Conservation (phyloP, 1,284 basidiomycete species). For the Trichosporon ovoides region DNA sequence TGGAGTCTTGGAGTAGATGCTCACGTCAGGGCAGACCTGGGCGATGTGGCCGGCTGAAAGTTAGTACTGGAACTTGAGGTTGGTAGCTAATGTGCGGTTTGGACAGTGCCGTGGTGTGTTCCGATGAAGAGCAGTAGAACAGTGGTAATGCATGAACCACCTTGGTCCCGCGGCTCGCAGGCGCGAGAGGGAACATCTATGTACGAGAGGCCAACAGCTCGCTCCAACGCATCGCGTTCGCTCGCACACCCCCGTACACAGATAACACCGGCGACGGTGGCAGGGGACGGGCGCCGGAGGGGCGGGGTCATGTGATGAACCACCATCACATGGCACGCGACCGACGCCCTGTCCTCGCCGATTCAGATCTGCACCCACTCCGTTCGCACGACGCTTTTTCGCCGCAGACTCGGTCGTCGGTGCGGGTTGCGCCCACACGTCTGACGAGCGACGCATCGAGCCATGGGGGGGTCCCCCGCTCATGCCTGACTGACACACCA, state of each 20-base stretch:
- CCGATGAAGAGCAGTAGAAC: not conserved
- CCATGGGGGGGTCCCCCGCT: not conserved
- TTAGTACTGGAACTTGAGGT: slow-evolving; percentile 10
- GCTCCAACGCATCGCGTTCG: slow-evolving; percentile 29
- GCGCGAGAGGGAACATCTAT: slow-evolving; percentile 17
- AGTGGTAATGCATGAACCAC: slow-evolving; percentile 11
- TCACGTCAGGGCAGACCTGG: slow-evolving; percentile 40
- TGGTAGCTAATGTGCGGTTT: not conserved
- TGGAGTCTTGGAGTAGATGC: slow-evolving; percentile 2
- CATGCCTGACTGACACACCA: not conserved
- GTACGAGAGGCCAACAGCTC: slow-evolving; percentile 30
- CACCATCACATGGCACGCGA: slow-evolving; percentile 9
- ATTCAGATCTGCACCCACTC: not conserved
- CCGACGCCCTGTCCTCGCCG: not conserved
- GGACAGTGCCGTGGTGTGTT: slow-evolving; percentile 3
- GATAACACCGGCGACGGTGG: slow-evolving; percentile 7
- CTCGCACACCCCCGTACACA: slow-evolving; percentile 37
- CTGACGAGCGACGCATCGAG: slow-evolving; percentile 6
- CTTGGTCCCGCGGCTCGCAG: not conserved
- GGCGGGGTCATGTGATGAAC: slow-evolving; percentile 1
- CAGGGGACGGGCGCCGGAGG: not conserved
- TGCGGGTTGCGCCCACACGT: slow-evolving; percentile 3
- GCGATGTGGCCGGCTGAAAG: slow-evolving; percentile 43
- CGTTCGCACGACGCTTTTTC: too few relatives aligned
- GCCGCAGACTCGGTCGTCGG: not conserved